These are phyloP conservation scores for Penicillium robsamsonii DNA, from an alignment of 495 filamentous ascomycete genomes.

Conservation along the genomic window DNA sequence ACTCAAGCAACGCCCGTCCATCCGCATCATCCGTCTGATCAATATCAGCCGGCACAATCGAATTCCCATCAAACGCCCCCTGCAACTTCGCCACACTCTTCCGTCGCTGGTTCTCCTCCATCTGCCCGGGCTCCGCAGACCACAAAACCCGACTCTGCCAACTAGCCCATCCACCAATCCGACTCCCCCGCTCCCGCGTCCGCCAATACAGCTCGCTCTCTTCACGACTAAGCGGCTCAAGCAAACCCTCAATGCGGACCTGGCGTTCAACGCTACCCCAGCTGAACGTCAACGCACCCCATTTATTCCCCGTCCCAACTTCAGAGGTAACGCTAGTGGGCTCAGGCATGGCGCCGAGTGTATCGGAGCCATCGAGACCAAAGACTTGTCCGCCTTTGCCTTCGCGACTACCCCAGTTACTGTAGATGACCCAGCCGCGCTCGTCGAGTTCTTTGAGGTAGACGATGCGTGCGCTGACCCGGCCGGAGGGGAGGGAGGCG, in stretches of 20 bases:
- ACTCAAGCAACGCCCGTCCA: conserved; percentile 62
- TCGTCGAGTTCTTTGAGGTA: conserved; percentile 79
- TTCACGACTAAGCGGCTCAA: conserved; percentile 61
- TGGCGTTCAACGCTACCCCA: conserved; percentile 77
- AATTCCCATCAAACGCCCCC: conserved; percentile 27
- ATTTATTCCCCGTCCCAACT: conserved; percentile 36
- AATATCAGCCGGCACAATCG: conserved; percentile 48
- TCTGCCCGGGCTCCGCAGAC: conserved; percentile 33
- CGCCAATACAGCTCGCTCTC: conserved; percentile 89
- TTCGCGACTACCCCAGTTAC: conserved; percentile 73
- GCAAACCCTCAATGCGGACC: conserved; percentile 76
- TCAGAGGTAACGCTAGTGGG: conserved; percentile 12
- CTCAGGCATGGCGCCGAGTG: conserved; percentile 29
- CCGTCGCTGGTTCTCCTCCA: conserved; percentile 28
- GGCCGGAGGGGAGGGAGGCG: conserved; percentile 78
- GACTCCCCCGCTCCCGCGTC: conserved; percentile 72
- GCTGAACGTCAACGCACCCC: conserved; percentile 45
- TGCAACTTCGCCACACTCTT: conserved; percentile 37
- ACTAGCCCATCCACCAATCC: conserved; percentile 93
- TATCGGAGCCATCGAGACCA: conserved; percentile 12
- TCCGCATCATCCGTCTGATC: conserved; percentile 61
- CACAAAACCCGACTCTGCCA: conserved; percentile 73
- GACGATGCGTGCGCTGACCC: conserved; percentile 78
- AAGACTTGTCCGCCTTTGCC: conserved; percentile 48
- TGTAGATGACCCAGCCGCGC: conserved; percentile 85